Evolutionary conservation across 768 basidiomycete species (phyloP).

Genomic region (Calvatia gigantea): DNA sequence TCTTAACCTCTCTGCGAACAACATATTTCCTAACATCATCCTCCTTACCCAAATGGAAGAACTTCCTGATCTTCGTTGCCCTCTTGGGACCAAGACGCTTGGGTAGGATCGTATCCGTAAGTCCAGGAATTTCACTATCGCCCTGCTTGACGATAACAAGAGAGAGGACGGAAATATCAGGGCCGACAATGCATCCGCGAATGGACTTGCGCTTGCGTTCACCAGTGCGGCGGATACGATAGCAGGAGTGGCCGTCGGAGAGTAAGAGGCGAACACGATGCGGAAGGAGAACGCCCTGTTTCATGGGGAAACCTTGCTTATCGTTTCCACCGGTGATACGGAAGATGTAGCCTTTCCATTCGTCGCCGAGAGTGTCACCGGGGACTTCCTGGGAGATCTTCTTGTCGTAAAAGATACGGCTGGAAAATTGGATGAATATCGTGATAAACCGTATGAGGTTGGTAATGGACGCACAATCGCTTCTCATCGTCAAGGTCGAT

Average conservation of each 20-base stretch:
- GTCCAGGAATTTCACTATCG: slow-evolving; percentile 81
- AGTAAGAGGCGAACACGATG: slow-evolving; percentile 93
- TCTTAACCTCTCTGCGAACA: slow-evolving; percentile 86
- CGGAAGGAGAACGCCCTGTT: slow-evolving; percentile 96
- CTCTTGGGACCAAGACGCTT: slow-evolving; percentile 97
- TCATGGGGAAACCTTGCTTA: slow-evolving; percentile 99
- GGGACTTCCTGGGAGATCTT: slow-evolving; percentile 94
- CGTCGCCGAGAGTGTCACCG: slow-evolving; percentile 86
- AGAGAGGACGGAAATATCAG: slow-evolving; percentile 93
- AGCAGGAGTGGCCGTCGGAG: slow-evolving; percentile 96
- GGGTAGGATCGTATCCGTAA: slow-evolving; percentile 90
- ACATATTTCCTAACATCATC: slow-evolving; percentile 99
- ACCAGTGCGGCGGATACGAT: slow-evolving; percentile 85
- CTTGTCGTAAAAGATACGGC: slow-evolving; percentile 97
- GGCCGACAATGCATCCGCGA: slow-evolving; percentile 95
- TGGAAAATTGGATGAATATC: slow-evolving; percentile 24
- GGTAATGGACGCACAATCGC: slow-evolving; percentile 53
- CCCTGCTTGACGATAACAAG: slow-evolving; percentile 97
- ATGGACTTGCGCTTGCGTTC: slow-evolving; percentile 99
- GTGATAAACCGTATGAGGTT: neutral
- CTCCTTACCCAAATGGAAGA: slow-evolving; percentile 97
- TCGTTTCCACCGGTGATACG: slow-evolving; percentile 98
- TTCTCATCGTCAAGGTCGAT: slow-evolving; percentile 93
- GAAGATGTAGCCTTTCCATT: slow-evolving; percentile 96
- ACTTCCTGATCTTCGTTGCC: slow-evolving; percentile 93